Conservation (phyloP, 768 basidiomycete species). For the Termitomyces sp. region DNA sequence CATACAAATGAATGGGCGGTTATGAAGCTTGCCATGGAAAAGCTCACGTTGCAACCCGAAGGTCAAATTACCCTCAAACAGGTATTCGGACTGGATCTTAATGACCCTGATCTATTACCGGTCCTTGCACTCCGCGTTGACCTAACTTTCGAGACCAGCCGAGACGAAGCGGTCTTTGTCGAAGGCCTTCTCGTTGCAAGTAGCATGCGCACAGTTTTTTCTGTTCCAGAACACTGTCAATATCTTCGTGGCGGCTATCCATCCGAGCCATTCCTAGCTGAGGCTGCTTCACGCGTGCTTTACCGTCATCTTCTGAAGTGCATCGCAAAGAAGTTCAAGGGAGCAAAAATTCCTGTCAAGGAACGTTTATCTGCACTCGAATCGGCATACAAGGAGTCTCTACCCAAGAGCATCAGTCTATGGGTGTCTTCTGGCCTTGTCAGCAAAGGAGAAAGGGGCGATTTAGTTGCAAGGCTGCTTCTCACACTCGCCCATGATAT, state of each 20-base stretch:
- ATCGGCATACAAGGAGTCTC: not conserved
- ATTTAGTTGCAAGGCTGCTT: constrained; percentile 1
- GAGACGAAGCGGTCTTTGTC: not conserved
- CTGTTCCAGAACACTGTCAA: not conserved
- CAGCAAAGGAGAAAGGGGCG: constrained; percentile 1
- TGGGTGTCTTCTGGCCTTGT: not conserved
- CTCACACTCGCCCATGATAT: constrained; percentile 2
- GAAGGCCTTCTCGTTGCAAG: constrained; percentile 2
- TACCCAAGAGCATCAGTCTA: not conserved
- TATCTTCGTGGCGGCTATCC: constrained; percentile 3
- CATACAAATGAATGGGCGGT: not conserved
- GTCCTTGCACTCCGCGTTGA: not conserved
- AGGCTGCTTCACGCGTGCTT: constrained; percentile 2
- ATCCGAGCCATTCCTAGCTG: constrained; percentile 5
- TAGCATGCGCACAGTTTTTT: constrained; percentile 1
- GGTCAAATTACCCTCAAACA: not conserved
- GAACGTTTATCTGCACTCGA: not conserved
- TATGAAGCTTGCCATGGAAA: not conserved
- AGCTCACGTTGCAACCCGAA: not conserved
- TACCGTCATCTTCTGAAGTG: not conserved
- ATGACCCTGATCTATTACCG: not conserved
- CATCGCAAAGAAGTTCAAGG: not conserved
- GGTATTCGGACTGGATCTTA: not conserved
- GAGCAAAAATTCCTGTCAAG: not conserved
- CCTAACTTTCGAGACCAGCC: not conserved